Evolutionary conservation across 202 grass and related monocot species (phyloP), one percentile per base, ranked within the genome.

Genomic region (Alloteropsis angusta): DNA sequence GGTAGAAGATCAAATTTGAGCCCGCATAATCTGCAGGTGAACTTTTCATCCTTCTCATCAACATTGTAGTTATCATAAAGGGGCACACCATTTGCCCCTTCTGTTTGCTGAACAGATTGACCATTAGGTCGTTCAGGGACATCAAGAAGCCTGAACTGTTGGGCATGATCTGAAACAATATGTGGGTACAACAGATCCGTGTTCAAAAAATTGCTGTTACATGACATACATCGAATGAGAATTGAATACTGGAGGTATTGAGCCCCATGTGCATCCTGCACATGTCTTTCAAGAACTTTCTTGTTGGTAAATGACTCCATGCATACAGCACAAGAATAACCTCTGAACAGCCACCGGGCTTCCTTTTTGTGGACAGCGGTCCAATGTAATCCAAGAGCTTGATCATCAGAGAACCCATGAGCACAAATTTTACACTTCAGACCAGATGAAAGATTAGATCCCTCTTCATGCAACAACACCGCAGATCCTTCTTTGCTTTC

Each of bases 281-380:
- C 92, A 85, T 99, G 96, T 46, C 80, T 87, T 88, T 93, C 92
- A 59, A 96, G 84, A 78, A 93, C 85, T 85, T 91, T 96, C 86
- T 88, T 95, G 79, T 93, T 99, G 28, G 87, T 89, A 87, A 96
- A 99, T 62, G 92, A 86, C 25, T 89, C 86, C 92, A 90, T 91
- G 86, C 96, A 99, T 65, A 84, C 86, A 65, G 89, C 92, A 88
- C 96, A 99, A 65, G 96, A 89, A 91, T 91, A 99, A 22, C 96
- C 96, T 96, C 96, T 89, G 77, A 96, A 99, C 19, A 99, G 86
- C 88, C 88, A 96, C 55, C 96, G 85, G 62, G 86, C 78, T 84
- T 99, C 96, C 81, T 88, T 99, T 76, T 90, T 96, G 83, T 99
- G 96, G 32, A 91, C 86, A 58, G 87, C 49, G 49, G 82, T 88